Base-by-base conservation (phyloP, 2,329 filamentous ascomycete genomes). In the Ophiostoma fasciatum region DNA sequence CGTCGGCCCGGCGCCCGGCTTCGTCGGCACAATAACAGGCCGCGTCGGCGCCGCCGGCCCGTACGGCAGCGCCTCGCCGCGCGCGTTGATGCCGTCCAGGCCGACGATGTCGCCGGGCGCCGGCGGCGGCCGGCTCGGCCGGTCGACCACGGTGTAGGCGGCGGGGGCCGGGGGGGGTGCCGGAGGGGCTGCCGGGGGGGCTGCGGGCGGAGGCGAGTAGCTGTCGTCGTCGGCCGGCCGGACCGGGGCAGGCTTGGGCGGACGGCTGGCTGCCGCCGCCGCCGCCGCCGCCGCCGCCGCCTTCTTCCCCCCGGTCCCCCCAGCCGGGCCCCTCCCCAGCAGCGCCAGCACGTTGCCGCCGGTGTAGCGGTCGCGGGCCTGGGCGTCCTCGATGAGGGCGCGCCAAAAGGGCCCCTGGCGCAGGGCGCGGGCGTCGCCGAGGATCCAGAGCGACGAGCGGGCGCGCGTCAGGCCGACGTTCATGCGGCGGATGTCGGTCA, bases 401-500 rank as follows among this genome's bases (percentile, higher is more conserved):
- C 71, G 75, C 90, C 92, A 98, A 57, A 84, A 94, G 51, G 90
- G 74, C 41, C 90, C 90, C 51, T 92, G 81, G 18, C 79, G 65
- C 35, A 98, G 67, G 23, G 87, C 84, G 39, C 79, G 70, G 0
- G 90, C 90, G 56, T 96, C 92, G 46, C 90, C 90, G 19, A 98
- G 68, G 39, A 98, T 88, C 82, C 88, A 98, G 9, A 98, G 68
- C 23, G 88, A 94, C 9, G 83, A 94, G 57, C 94, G 94, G 5
- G 90, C 92, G 64, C 90, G 80, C 17, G 90, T 98, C 41, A 98
- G 66, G 61, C 90, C 90, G 50, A 98, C 90, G 57, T 98, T 98
- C 92, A 98, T 96, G 67, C 90, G 88, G 40, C 90, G 77, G 51
- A 98, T 94, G 55, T 98, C 90, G 37, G 83, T 82, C 71, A 98